Evolutionary conservation across 1,284 basidiomycete species (phyloP).

Genomic region (Ustilago nuda): DNA sequence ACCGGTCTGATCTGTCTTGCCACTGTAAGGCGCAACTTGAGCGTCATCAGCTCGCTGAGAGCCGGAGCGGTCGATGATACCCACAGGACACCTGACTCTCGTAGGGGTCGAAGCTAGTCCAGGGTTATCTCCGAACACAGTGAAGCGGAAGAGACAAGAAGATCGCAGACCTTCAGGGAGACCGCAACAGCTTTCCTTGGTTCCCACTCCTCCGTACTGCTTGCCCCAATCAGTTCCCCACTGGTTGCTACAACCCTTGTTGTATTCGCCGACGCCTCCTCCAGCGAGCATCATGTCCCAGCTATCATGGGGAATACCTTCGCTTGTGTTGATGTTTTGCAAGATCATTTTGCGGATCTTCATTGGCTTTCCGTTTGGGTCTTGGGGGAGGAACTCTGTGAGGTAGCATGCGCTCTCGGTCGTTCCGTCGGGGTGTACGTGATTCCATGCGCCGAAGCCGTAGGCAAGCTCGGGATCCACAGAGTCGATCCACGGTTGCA

Average conservation of each 20-base stretch:
- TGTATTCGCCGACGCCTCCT: slow-evolving; percentile 37
- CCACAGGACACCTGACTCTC: slow-evolving; percentile 32
- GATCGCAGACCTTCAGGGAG: slow-evolving; percentile 29
- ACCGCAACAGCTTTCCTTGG: slow-evolving; percentile 26
- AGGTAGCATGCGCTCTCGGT: slow-evolving; percentile 39
- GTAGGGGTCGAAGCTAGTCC: slow-evolving; percentile 17
- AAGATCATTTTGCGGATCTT: slow-evolving; percentile 39
- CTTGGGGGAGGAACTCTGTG: slow-evolving; percentile 23
- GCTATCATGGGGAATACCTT: slow-evolving; percentile 18
- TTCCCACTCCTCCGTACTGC: slow-evolving; percentile 29
- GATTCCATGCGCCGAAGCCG: slow-evolving; percentile 43
- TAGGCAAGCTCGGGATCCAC: slow-evolving; percentile 28
- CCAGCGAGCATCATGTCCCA: slow-evolving; percentile 40
- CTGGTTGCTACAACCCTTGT: slow-evolving; percentile 30
- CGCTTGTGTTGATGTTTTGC: slow-evolving; percentile 47
- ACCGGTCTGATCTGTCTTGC: slow-evolving; percentile 33
- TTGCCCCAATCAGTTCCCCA: slow-evolving; percentile 35
- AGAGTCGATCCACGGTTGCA: slow-evolving; percentile 36
- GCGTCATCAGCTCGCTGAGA: slow-evolving; percentile 43
- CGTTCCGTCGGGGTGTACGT: slow-evolving; percentile 18
- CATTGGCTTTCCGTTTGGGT: slow-evolving; percentile 32
- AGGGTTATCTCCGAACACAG: slow-evolving; percentile 29
- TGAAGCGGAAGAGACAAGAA: slow-evolving; percentile 40
- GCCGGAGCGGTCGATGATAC: slow-evolving; percentile 38
- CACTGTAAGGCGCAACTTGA: slow-evolving; percentile 8